Evolutionary conservation across 306 rosid species (phyloP).

Genomic region (Myrica gale): DNA sequence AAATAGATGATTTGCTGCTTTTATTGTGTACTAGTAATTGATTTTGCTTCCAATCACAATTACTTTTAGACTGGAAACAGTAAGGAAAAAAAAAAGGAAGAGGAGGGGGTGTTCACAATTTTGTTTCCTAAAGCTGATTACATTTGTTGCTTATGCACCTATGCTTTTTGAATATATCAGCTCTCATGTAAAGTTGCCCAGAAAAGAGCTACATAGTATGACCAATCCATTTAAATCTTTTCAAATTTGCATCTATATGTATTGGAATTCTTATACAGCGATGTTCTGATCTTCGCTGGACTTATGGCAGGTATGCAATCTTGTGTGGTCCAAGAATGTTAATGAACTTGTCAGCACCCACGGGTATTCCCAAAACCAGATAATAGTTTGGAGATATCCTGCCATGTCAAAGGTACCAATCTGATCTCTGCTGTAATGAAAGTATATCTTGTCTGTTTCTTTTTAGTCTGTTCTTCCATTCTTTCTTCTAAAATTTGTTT

Average conservation of each 20-base stretch:
- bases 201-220: neutral
- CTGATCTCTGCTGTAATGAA: slow-evolving; percentile 13
- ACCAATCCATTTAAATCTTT: neutral
- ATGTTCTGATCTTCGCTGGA: slow-evolving; percentile 23
- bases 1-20: neutral
- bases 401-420: slow-evolving; percentile 88
- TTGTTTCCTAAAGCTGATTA: neutral
- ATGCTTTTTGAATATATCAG: neutral
- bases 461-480: neutral
- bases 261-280: neutral
- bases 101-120: neutral
- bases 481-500: slow-evolving; percentile 13
- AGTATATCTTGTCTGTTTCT: neutral
- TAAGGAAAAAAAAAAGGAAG: neutral
- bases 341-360: slow-evolving; percentile 98
- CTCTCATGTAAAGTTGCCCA: neutral
- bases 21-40: neutral
- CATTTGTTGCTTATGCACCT: neutral
- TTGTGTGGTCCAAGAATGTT: slow-evolving; percentile 98
- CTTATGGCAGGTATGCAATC: slow-evolving; percentile 84
- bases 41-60: neutral
- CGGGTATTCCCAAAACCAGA: slow-evolving; percentile 97
- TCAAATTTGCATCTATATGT: neutral
- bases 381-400: slow-evolving; percentile 98
- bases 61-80: neutral